Base-by-base conservation (phyloP, 441 rosid genomes). In the Mallotus japonicus region DNA sequence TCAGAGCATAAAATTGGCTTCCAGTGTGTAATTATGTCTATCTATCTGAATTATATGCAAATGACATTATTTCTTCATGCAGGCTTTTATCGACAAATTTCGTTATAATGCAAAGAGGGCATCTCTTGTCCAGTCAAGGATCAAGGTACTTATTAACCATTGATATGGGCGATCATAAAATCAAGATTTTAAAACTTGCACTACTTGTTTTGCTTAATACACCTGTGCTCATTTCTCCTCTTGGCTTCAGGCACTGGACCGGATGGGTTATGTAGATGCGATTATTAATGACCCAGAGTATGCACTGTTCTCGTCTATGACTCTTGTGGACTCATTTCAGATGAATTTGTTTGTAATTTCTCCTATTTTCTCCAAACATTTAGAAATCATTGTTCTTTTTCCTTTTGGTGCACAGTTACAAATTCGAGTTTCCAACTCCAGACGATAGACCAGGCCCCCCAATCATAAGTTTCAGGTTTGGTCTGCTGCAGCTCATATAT, bases 101-200 rank as follows among this genome's bases (percentile, higher is more conserved):
- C 97, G 99, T 53, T 95, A 87, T 79, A 95, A 95, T 82, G 99
- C 99, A 63, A 95, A 95, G 83, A 92, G 99, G 85, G 99, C 99
- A 65, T 89, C 99, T 46, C 99, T 95, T 80, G 99, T 95, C 78
- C 99, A 95, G 87, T 95, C 99, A 69, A 88, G 98, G 87, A 92
- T 95, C 82, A 95, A 95, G 99, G 99, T 95, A 54, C 67, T 61
- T 76, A 73, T 78, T 55, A 17, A n/a, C 63, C 53, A 46, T 22
- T 69, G 12, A 69, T 6, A 62, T 22, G 66, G 70, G n/a, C 78
- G 34, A 67, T 67, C 60, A 67, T 50, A 75, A 50, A 46, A 46
- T 46, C 22, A 55, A 51, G 56, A 55, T 62, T 72, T 67, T 17
- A n/a, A 60, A 67, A 28, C 60, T 60, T 32, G 64, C 32, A 20